Percentiles rank a stretch among this genome's conserved stretches.
Conservation (phyloP, 495 filamentous ascomycete genomes). For the Penicillium mononematosum region DNA sequence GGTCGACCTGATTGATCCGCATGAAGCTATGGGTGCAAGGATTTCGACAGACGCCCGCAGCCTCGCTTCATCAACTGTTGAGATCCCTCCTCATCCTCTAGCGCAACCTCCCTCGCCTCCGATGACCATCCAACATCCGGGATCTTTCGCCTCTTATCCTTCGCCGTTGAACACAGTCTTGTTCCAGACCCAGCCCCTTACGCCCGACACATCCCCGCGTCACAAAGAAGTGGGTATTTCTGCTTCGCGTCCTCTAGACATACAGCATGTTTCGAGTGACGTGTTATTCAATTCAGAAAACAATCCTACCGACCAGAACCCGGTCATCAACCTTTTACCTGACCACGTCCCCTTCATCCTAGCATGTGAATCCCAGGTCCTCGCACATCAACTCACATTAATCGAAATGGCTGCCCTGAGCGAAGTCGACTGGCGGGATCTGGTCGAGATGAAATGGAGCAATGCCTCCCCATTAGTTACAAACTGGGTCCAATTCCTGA, state of each 20-base stretch:
- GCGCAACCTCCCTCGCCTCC: conserved; percentile 76
- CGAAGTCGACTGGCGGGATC: conserved; percentile 96
- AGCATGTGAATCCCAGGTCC: conserved; percentile 81
- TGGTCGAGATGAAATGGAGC: conserved; percentile 93
- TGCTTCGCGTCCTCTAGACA: conserved; percentile 23
- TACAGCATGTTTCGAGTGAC: conserved; percentile 40
- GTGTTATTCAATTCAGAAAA: conserved; percentile 41
- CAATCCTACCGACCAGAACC: conserved; percentile 15
- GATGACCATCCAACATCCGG: conserved; percentile 65
- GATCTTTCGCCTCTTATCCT: conserved; percentile 40
- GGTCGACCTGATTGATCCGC: conserved; percentile 56
- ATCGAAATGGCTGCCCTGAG: conserved; percentile 95
- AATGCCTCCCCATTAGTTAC: conserved; percentile 61
- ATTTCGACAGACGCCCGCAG: conserved; percentile 34
- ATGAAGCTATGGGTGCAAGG: conserved; percentile 44
- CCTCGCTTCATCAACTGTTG: conserved; percentile 46
- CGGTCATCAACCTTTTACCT: conserved; percentile 12
- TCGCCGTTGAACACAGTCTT: conserved; percentile 42
- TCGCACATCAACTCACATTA: conserved; percentile 92
- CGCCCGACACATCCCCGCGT: conserved; percentile 52
- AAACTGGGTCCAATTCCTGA: conserved; percentile 91
- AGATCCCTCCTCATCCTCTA: conserved; percentile 63
- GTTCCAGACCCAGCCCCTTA: conserved; percentile 47
- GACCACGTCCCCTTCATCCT: conserved; percentile 87
- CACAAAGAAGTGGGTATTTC: conserved; percentile 21